Percentiles rank a stretch among this genome's conserved stretches.
Conservation (phyloP, 2,329 filamentous ascomycete genomes). For the Neonectria coccinea region DNA sequence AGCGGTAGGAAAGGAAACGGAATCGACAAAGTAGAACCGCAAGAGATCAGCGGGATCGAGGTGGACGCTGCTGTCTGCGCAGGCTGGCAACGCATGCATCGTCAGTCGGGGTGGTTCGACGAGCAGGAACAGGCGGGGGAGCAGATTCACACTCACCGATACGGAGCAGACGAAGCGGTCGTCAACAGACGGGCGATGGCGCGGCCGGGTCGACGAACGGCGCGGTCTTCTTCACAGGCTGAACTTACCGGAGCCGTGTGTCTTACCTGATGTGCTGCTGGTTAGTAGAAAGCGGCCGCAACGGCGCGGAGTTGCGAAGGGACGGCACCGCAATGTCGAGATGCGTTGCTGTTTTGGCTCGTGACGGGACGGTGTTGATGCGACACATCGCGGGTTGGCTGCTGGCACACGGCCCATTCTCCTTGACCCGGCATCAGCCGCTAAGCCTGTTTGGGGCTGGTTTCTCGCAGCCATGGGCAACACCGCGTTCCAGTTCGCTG, state of each 20-base stretch:
- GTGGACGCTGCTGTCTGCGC: slow-evolving; percentile 27
- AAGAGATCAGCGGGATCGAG: neutral
- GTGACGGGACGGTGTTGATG: slow-evolving; percentile 46
- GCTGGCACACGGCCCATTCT: slow-evolving; percentile 41
- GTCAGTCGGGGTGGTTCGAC: slow-evolving; percentile 34
- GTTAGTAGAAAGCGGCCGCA: slow-evolving; percentile 46
- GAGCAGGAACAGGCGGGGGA: slow-evolving; percentile 35
- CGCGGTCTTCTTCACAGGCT: slow-evolving; percentile 13
- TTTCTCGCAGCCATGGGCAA: slow-evolving; percentile 50
- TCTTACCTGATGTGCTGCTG: slow-evolving; percentile 25
- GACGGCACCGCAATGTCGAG: slow-evolving; percentile 43
- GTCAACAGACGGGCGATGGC: slow-evolving; percentile 5
- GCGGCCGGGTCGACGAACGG: slow-evolving; percentile 3
- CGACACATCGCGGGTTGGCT: slow-evolving; percentile 40
- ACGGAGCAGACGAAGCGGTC: slow-evolving; percentile 32
- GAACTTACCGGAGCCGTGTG: slow-evolving; percentile 38
- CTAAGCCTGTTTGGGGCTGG: slow-evolving; percentile 41
- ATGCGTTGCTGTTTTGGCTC: slow-evolving; percentile 44
- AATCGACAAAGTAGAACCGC: slow-evolving; percentile 8
- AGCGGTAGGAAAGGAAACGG: slow-evolving; percentile 4
- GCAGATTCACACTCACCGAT: slow-evolving; percentile 42
- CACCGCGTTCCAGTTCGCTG: slow-evolving; percentile 38
- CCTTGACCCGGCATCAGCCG: slow-evolving; percentile 38
- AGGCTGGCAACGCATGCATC: slow-evolving; percentile 21
- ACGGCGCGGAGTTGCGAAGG: slow-evolving; percentile 44